Evolutionary conservation across 2,329 filamentous ascomycete species (phyloP), one percentile per base, ranked within the genome.

Genomic region (Exophiala mesophila): DNA sequence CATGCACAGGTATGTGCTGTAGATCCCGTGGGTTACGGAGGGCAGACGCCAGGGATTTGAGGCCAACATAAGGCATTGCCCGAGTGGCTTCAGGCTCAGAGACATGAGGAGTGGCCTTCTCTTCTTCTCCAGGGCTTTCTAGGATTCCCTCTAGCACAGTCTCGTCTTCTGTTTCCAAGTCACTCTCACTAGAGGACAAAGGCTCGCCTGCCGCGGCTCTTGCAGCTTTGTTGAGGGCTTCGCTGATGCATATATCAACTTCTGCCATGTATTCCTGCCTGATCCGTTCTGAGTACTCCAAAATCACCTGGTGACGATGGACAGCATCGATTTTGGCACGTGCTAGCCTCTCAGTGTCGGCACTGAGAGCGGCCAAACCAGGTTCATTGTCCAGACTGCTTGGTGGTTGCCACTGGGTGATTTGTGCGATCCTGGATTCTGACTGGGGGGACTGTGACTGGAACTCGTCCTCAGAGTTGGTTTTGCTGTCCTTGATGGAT

Each of bases 201-300:
- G 87, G 90, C 39, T 89, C 80, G 8, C 90, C 90, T 31, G 86
- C 82, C 33, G 88, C 88, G 54, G 96, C 90, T 36, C 83, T 83
- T 41, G 86, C 85, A 39, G 92, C 89, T 64, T 97, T 96, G 52
- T 78, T 79, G 65, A 97, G 77, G 6, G 92, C 92, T 49, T 88
- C 88, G 47, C 94, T 83, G 39, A 98, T 95, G 61, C 92, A 98
- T 56, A 96, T 88, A 58, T 97, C 88, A 2, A 98, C 90, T 44
- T 96, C 74, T 18, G 94, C 78, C 19, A 90, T 85, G 57, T 96
- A 94, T 58, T 98, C 92, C 34, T 96, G 77, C 3, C 94, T 85
- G 51, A 98, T 95, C 21, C 94, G 82, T 66, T 98, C 92, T 0
- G 89, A 83, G 61, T 98, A 98, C 62, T 98, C 92, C 21, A 98